Conservation (phyloP, 495 filamentous ascomycete genomes). For the Penicillium fimorum region DNA sequence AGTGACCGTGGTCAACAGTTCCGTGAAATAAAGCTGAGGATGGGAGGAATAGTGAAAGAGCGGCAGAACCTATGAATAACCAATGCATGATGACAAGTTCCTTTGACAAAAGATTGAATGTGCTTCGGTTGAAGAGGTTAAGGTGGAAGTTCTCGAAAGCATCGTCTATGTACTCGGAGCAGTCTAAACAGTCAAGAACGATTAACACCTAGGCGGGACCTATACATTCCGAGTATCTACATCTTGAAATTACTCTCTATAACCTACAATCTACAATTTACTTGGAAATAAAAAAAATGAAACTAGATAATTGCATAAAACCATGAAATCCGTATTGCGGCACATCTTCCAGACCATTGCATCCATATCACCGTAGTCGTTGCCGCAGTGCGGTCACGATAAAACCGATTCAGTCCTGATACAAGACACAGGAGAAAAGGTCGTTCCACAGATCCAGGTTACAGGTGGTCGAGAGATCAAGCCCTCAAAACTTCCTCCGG, state of each 20-base stretch:
- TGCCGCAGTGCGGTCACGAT: not conserved
- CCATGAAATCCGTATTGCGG: not conserved
- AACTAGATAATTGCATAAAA: not conserved
- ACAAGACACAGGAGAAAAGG: not conserved
- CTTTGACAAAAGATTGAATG: not conserved
- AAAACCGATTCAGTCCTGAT: not conserved
- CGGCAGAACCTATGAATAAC: constrained; percentile 3
- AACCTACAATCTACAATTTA: not conserved
- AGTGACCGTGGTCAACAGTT: constrained; percentile 1
- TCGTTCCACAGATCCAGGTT: not conserved
- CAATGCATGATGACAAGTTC: constrained; percentile 2
- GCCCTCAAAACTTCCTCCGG: not conserved
- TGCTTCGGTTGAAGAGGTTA: not conserved
- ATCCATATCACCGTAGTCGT: not conserved
- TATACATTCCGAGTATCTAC: not conserved
- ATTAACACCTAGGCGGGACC: not conserved
- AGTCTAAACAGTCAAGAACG: not conserved
- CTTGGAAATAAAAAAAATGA: not conserved
- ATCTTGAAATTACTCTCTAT: not conserved
- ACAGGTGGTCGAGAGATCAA: not conserved
- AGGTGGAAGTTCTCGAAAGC: not conserved
- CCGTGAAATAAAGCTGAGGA: not conserved
- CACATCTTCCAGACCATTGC: not conserved
- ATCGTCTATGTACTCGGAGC: not conserved
- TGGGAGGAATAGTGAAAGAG: constrained; percentile 2